Base-by-base conservation (phyloP, 768 basidiomycete genomes). In the Pseudohyphozyma bogoriensis region DNA sequence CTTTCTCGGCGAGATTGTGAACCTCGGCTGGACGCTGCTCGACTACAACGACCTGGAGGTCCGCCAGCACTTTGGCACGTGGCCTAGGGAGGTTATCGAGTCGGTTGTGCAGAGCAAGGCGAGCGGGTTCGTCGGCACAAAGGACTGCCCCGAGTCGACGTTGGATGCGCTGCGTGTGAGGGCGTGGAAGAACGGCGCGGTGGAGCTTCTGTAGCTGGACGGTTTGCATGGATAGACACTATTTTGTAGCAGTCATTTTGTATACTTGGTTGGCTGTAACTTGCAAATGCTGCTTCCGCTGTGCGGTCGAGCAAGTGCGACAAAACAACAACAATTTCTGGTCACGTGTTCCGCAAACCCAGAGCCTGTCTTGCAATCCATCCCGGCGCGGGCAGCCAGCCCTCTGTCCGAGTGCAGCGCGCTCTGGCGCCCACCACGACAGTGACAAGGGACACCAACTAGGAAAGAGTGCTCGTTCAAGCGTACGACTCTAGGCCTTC, bases 41-140 rank as follows among this genome's bases (percentile, higher is more conserved):
- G 64, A 66, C 35, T 62, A 62, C 58, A 55, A 56, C 12, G 64
- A 66, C 46, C 40, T 59, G 49, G 64, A 62, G 36, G 15, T 62
- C 42, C 33, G 60, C 31, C 60, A 66, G 51, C 58, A 58, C 37
- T 62, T 62, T 29, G 64, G 51, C 50, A 9, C 29, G 10, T 62
- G 54, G 54, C 33, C 46, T 16, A 44, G 55, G 4, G 57, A 62
- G 33, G 32, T 66, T 2, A 42, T 66, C 45, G 61, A 61, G 20
- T 32, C 35, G 55, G 64, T 50, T 39, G 47, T 66, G 12, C 60
- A 66, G 57, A 52, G 50, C 22, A 18, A 51, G 18, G 51, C 58
- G 37, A 24, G 22, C 5, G 64, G 54, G 20, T 62, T 56, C 28
- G 64, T 66, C 24, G 64, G 64, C 18, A 66, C 64, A 33, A 52